A percentile compares a stretch with the other conserved stretches of the same genome.
Evolutionary conservation across 163 green algal genomes (phyloP).

Genomic region (Chlorella variabilis): DNA sequence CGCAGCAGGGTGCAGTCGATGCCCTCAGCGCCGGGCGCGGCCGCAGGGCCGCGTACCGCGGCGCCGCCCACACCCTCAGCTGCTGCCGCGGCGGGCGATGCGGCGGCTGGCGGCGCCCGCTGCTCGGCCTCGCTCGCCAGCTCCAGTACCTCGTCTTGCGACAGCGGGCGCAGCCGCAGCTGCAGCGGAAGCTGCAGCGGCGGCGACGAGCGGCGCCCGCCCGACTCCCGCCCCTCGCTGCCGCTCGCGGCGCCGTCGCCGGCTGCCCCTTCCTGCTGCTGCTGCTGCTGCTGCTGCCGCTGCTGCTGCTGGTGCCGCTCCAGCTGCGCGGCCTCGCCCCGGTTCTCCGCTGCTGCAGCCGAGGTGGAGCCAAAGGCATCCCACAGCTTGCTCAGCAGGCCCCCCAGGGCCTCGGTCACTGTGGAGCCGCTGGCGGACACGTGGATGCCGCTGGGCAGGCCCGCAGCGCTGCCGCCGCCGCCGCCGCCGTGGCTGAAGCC

Average conservation of each 20-base stretch:
- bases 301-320: background rate
- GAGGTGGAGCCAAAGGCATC: background rate
- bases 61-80: background rate
- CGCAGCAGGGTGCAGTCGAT: background rate
- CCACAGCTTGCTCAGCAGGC: constrained; percentile 33
- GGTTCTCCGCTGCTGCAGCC: background rate
- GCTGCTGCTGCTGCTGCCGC: background rate
- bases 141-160: background rate
- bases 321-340: background rate
- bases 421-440: constrained; percentile 5
- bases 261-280: background rate
- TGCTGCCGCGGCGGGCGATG: background rate
- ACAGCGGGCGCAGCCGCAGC: background rate
- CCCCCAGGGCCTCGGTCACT: constrained; percentile 18
- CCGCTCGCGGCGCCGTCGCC: background rate
- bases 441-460: background rate
- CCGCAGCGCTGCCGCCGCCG: background rate
- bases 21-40: background rate
- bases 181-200: background rate
- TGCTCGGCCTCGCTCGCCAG: background rate
- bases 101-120: background rate
- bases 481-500: background rate
- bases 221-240: background rate
- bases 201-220: too few relatives aligned
- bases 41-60: background rate